Evolutionary conservation across 495 filamentous ascomycete genomes (phyloP).

Genomic region (Neurospora cerealis): DNA sequence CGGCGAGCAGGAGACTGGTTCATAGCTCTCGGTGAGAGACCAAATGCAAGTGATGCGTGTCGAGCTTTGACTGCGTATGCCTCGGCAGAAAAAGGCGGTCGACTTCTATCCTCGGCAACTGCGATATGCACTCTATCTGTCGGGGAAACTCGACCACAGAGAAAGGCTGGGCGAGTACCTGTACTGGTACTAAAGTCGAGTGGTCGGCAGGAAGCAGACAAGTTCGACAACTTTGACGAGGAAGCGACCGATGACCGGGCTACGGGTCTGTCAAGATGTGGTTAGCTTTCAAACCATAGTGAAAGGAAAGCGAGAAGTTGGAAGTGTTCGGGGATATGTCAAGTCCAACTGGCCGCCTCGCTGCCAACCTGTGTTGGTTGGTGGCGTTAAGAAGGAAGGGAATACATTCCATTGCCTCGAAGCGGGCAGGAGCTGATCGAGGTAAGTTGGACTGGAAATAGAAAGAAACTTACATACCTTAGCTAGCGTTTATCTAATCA

Average conservation of each 20-base stretch:
- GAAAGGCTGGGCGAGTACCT: background rate
- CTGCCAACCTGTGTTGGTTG: background rate
- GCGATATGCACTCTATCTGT: background rate
- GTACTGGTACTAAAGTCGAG: background rate
- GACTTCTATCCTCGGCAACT: background rate
- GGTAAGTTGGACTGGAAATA: background rate
- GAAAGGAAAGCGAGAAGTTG: background rate
- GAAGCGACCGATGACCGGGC: background rate
- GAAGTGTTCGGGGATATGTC: background rate
- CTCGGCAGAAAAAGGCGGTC: background rate
- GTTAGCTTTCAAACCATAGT: background rate
- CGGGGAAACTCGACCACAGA: background rate
- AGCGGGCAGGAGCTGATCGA: background rate
- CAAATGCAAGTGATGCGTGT: background rate
- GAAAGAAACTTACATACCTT: background rate
- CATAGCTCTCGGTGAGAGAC: conserved; percentile 22
- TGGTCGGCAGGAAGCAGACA: background rate
- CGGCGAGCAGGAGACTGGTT: conserved; percentile 35
- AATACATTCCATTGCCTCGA: background rate
- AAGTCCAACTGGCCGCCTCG: background rate
- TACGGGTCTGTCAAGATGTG: background rate
- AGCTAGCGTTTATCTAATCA: background rate
- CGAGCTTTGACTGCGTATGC: background rate
- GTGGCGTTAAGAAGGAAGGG: background rate
- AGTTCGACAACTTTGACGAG: background rate